Evolutionary conservation across 1,284 basidiomycete species (phyloP), one percentile per base, ranked within the genome.

Genomic region (Microbotryomycetes sp.): DNA sequence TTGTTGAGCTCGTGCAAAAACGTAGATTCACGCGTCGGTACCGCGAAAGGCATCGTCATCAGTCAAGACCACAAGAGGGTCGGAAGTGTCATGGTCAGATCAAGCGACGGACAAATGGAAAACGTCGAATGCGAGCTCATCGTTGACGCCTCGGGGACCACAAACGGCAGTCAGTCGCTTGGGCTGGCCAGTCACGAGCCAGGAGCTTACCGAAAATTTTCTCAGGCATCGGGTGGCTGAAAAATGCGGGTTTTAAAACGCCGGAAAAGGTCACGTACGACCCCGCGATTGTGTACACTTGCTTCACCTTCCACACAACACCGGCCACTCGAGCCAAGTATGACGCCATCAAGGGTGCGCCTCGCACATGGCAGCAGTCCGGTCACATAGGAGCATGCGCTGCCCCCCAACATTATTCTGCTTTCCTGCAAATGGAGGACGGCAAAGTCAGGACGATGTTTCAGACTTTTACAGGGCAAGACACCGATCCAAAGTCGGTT

Each of bases 301-400:
- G 57, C 51, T 59, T 59, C 29, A 59, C 57, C 4, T 59, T 59
- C 50, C 26, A 52, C 35, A 52, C 53, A 45, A 59, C 57, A 7
- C 52, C 52, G 45, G 45, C 45, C 15, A 60, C 54, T 46, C 35
- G 53, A n/a, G 31, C 35, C 27, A 60, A 49, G 27, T 60, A 45
- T 52, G 52, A 60, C 29, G 29, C 50, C n/a, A 45, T 60, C 21
- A 47, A 53, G 5, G 45, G 52, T 28, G 35, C 35, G 18, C 52
- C 58, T 5, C 54, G 49, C 23, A 45, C 58, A 4, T 60, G 58
- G 58, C 35, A 54, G 27, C 41, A 60, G 46, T 54, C 58, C 4
- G 58, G 58, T 21, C 58, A 60, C 54, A 28, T 60, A 31, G 58
- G 53, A 6, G 58, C 58, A 21, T 60, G 58, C 58, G 53, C 54